Conservation (phyloP, 1,284 basidiomycete genomes). For the Cutaneotrichosporon daszewskae region DNA sequence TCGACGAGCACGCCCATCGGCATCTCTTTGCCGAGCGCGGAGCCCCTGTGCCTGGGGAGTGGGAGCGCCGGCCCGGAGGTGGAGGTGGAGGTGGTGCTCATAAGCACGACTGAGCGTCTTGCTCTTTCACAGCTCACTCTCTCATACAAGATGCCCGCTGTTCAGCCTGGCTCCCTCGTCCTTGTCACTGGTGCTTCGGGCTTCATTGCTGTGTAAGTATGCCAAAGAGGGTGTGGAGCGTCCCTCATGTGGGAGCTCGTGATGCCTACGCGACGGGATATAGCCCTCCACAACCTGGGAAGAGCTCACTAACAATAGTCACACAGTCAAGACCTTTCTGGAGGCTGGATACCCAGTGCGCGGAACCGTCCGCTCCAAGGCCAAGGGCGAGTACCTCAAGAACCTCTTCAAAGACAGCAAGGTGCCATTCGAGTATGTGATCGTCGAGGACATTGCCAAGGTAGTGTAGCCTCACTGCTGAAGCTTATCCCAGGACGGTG, state of each 20-base stretch:
- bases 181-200: conserved; percentile 50
- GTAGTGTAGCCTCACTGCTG: conserved; percentile 23
- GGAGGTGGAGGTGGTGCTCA: not conserved
- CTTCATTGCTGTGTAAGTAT: conserved; percentile 44
- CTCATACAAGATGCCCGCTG: conserved; percentile 45
- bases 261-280: too few species aligned
- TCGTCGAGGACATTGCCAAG: conserved; percentile 57
- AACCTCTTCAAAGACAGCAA: conserved; percentile 50
- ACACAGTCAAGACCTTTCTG: conserved; percentile 32
- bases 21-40: not conserved
- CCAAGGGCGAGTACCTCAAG: conserved; percentile 54
- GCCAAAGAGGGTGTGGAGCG: too few species aligned
- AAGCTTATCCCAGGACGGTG: conserved; percentile 51
- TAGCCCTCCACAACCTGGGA: not conserved
- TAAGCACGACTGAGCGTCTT: not conserved
- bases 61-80: not conserved
- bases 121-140: not conserved
- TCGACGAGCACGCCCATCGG: too few species aligned
- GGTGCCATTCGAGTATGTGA: conserved; percentile 51
- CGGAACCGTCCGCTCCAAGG: conserved; percentile 55
- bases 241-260: too few species aligned
- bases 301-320: conserved; percentile 15
- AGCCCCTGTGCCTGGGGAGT: not conserved
- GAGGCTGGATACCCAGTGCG: conserved; percentile 50
- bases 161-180: conserved; percentile 47